These are phyloP conservation scores for Ichthyophthirius multifiliis DNA, from an alignment of 169 alveolate species.

Conservation along the genomic window DNA sequence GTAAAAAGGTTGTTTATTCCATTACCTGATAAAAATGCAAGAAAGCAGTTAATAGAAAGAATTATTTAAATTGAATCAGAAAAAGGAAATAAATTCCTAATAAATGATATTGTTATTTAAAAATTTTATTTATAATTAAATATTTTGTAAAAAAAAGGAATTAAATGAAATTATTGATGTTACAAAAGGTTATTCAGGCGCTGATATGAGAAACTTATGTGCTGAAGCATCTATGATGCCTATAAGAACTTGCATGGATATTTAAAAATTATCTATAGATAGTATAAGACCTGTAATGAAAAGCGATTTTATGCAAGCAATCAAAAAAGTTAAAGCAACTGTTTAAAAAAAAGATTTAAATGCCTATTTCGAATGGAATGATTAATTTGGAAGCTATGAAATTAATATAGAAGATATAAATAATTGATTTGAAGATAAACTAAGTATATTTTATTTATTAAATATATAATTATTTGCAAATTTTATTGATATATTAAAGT, in stretches of 20 bases:
- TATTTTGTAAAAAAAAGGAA: no score
- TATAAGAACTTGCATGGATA: slow-evolving; percentile 41
- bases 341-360: slow-evolving; percentile 48
- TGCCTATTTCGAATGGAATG: slow-evolving; percentile 58
- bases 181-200: slow-evolving; percentile 87
- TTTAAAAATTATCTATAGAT: slow-evolving; percentile 2
- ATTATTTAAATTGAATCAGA: slow-evolving; percentile 40
- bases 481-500: no score
- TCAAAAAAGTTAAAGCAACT: slow-evolving; percentile 48
- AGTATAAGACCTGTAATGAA: slow-evolving; percentile 43
- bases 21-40: slow-evolving; percentile 64
- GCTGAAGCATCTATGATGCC: slow-evolving; percentile 77
- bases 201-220: slow-evolving; percentile 77
- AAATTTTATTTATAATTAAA: no score
- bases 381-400: slow-evolving; percentile 49
- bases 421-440: slow-evolving; percentile 5
- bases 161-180: slow-evolving; percentile 48
- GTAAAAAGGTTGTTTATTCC: slow-evolving; percentile 83
- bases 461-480: no score
- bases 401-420: slow-evolving; percentile 49
- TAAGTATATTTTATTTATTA: no score
- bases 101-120: not conserved
- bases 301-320: slow-evolving; percentile 49
- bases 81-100: slow-evolving; percentile 14
- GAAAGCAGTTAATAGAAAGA: slow-evolving; percentile 47